Evolutionary conservation across 2,329 filamentous ascomycete species (phyloP).

Genomic region (Apiospora kogelbergensis): DNA sequence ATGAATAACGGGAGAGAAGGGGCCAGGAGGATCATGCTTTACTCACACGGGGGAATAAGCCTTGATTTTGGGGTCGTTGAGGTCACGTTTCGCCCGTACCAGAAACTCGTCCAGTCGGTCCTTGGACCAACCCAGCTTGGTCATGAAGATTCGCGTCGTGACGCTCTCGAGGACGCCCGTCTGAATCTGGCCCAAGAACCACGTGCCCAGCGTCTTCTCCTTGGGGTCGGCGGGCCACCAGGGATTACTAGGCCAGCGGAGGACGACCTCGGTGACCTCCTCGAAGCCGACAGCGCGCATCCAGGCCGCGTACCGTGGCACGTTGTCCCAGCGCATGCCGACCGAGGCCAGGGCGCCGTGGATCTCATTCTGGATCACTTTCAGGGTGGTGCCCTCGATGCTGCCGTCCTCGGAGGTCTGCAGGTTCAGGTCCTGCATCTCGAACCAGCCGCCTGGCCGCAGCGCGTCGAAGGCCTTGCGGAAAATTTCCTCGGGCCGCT

Average conservation of each 20-base stretch:
- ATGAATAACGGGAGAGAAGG: not conserved
- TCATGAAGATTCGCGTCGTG: conserved; percentile 20
- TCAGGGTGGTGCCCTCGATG: conserved; percentile 16
- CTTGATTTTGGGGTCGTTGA: conserved; percentile 19
- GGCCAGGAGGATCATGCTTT: not conserved
- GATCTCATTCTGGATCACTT: conserved; percentile 10
- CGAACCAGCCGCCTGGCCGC: conserved; percentile 33
- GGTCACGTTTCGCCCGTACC: conserved; percentile 16
- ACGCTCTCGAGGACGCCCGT: conserved; percentile 17
- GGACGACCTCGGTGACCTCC: conserved; percentile 19
- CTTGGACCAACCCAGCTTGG: conserved; percentile 17
- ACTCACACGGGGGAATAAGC: conserved; percentile 17
- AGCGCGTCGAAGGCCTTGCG: conserved; percentile 39
- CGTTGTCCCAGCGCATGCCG: conserved; percentile 13
- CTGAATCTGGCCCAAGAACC: conserved; percentile 10
- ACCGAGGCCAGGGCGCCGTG: conserved; percentile 14
- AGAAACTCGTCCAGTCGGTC: conserved; percentile 19
- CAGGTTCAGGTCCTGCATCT: conserved; percentile 18
- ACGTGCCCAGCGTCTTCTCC: conserved; percentile 22
- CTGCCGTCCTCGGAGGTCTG: conserved; percentile 12
- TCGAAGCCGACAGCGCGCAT: conserved; percentile 22
- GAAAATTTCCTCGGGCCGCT: conserved; percentile 44
- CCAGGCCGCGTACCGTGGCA: conserved; percentile 14
- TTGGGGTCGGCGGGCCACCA: conserved; percentile 23
- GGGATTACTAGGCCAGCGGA: conserved; percentile 21